Conservation (phyloP, 257 asterid genomes). For the Jacaranda copaia region DNA sequence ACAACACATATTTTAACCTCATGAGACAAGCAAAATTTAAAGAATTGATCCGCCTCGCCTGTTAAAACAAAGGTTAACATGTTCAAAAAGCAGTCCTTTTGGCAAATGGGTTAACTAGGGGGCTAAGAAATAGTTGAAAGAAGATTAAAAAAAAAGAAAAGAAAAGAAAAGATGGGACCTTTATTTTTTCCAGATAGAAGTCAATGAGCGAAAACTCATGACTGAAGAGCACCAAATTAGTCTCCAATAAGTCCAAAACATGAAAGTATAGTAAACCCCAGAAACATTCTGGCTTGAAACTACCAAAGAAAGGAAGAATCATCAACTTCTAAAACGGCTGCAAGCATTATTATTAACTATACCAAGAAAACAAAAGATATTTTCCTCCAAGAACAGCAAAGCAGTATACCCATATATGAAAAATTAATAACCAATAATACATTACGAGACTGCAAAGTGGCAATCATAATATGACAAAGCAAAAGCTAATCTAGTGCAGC, state of each 20-base stretch:
- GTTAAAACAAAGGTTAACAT: background rate
- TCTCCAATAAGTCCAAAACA: conserved; percentile 20
- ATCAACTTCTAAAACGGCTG: conserved; percentile 1
- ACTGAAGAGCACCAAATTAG: conserved; percentile 10
- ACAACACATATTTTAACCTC: background rate
- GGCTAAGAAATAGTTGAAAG: background rate
- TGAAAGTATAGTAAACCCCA: background rate
- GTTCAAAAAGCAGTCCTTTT: background rate
- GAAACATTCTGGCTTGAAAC: conserved; percentile 2
- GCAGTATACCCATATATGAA: background rate
- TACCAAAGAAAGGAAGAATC: conserved; percentile 4
- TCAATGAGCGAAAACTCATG: background rate
- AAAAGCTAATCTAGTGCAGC: conserved; percentile 5
- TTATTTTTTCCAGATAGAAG: conserved; percentile 20
- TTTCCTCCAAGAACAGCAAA: conserved; percentile 13
- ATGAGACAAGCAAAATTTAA: background rate
- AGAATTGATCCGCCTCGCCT: background rate
- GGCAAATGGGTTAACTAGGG: background rate
- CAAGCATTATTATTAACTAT: background rate
- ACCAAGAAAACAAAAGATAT: conserved; percentile 12
- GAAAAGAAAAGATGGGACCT: background rate
- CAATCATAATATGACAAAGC: background rate
- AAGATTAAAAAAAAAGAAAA: background rate
- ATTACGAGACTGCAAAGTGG: background rate
- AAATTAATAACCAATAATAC: background rate